phyloP scores from a whole-genome alignment of 148 eudicot species.

The Limonium bicolor region DNA sequence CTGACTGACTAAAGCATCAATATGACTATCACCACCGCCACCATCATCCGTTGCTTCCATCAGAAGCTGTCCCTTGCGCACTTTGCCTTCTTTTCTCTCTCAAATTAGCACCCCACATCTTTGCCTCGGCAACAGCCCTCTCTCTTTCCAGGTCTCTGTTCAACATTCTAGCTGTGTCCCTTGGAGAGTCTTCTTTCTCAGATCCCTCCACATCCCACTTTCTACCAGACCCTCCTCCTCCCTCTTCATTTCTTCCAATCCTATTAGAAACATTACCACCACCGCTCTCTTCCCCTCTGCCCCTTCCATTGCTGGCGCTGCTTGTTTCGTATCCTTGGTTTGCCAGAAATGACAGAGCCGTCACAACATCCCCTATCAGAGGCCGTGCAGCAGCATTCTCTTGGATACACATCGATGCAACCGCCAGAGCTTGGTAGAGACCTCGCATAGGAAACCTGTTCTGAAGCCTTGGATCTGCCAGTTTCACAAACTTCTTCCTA shows the following conservation, averaged over 20 bases:
- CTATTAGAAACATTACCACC: no score
- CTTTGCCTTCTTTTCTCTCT: constrained; percentile 50
- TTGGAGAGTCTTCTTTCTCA: constrained; percentile 65
- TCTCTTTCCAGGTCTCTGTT: constrained; percentile 57
- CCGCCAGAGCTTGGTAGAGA: constrained; percentile 72
- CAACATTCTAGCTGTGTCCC: constrained; percentile 42
- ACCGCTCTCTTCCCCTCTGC: constrained; percentile 25
- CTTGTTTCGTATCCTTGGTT: constrained; percentile 57
- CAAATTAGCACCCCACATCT: constrained; percentile 81
- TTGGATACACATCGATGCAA: constrained; percentile 90
- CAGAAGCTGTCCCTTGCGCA: constrained; percentile 24
- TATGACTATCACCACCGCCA: no score
- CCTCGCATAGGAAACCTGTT: constrained; percentile 66
- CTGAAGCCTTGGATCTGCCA: constrained; percentile 61
- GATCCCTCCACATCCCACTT: constrained; percentile 62
- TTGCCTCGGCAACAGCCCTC: constrained; percentile 80
- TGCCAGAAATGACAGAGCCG: constrained; percentile 76
- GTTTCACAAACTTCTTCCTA: constrained; percentile 40
- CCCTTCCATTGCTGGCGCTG: no score
- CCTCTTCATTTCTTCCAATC: constrained; percentile 37
- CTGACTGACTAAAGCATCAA: no score
- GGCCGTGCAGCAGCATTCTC: constrained; percentile 84
- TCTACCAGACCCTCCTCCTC: constrained; percentile 43
- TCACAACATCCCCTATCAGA: constrained; percentile 76
- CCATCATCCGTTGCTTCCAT: no score